Conservation (phyloP, 306 rosid species). For the Pterocarpus macrocarpus region DNA sequence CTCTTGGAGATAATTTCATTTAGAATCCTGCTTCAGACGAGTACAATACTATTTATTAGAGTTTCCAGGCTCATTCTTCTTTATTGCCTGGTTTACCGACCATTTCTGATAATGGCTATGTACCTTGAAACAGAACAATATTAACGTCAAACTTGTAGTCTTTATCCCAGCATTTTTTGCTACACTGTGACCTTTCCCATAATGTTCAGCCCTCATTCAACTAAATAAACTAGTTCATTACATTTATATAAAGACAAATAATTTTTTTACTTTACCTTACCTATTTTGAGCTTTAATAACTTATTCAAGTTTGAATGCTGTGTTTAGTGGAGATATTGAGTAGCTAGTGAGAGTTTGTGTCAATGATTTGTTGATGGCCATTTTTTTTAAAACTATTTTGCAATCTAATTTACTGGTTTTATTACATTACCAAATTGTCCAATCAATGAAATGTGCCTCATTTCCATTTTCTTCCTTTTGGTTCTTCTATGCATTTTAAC, state of each 20-base stretch:
- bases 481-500: conserved; percentile 18
- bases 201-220: neutral
- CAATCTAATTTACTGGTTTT: conserved; percentile 21
- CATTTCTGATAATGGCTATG: neutral
- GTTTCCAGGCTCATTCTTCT: conserved; percentile 29
- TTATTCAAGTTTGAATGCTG: conserved; percentile 2
- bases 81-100: neutral
- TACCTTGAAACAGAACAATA: conserved; percentile 3
- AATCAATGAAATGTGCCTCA: conserved; percentile 11
- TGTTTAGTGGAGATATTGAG: conserved; percentile 27
- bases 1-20: neutral
- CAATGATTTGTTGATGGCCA: conserved; percentile 4
- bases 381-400: conserved; percentile 30
- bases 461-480: conserved; percentile 22
- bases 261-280: neutral
- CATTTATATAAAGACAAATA: neutral
- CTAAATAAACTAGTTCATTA: neutral
- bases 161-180: neutral
- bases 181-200: conserved; percentile 1
- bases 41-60: neutral
- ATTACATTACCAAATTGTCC: conserved; percentile 27
- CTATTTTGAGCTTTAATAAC: conserved; percentile 14
- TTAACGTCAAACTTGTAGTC: neutral
- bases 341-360: conserved; percentile 7
- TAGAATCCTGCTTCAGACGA: conserved; percentile 6